Percentiles rank a stretch among this genome's conserved stretches.
phyloP scores from a whole-genome alignment of 805 yeast species.

The Saccharomycopsis lassenensis region DNA sequence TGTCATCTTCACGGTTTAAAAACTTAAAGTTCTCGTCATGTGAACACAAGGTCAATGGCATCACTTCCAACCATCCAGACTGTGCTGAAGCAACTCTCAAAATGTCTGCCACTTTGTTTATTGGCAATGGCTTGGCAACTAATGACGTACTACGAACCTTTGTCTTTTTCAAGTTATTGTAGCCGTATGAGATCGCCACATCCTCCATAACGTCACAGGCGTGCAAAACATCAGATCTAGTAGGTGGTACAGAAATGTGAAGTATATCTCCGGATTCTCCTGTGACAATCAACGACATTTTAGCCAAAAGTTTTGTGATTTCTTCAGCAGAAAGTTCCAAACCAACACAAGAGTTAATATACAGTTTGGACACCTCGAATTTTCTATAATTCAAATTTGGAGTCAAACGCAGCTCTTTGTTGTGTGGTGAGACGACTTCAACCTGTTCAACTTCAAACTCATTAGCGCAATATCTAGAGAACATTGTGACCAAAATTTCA shows the following conservation, averaged over 20 bases:
- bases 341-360: constrained; percentile 92
- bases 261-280: constrained; percentile 33
- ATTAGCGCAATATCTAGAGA: constrained; percentile 71
- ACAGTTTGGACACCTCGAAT: constrained; percentile 64
- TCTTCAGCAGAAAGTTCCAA: constrained; percentile 58
- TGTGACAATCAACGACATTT: constrained; percentile 69
- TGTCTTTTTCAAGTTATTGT: constrained; percentile 73
- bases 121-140: constrained; percentile 79
- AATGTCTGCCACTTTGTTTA: constrained; percentile 86
- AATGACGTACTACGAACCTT: constrained; percentile 68
- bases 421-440: constrained; percentile 71
- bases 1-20: constrained; percentile 64
- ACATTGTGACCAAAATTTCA: constrained; percentile 91
- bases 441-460: constrained; percentile 89
- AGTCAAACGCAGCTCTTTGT: constrained; percentile 58
- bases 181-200: constrained; percentile 94
- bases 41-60: constrained; percentile 92
- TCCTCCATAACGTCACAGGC: constrained; percentile 99
- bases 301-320: constrained; percentile 54
- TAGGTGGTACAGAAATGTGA: constrained; percentile 73
- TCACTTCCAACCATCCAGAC: constrained; percentile 91
- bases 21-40: constrained; percentile 94
- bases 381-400: constrained; percentile 64
- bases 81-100: constrained; percentile 85
- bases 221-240: constrained; percentile 92